Conservation (phyloP, 768 basidiomycete genomes). For the Russula foetens region DNA sequence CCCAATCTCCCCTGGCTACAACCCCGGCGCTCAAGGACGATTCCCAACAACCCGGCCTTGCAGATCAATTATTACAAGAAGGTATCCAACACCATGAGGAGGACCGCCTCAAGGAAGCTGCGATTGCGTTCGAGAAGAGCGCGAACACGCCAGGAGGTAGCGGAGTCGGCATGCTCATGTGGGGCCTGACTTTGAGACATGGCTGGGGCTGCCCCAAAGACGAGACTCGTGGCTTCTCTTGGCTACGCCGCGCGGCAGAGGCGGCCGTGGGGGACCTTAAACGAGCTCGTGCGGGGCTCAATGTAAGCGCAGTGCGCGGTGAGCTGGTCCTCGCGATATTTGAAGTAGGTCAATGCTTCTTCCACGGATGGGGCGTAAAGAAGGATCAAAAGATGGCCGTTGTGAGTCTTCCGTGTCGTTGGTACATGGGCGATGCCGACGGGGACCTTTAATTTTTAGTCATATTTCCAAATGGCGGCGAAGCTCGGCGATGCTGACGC, state of each 20-base stretch:
- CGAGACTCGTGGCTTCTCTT: slow-evolving; percentile 71
- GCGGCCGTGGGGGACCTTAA: slow-evolving; percentile 71
- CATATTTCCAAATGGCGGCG: slow-evolving; percentile 80
- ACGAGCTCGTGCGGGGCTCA: slow-evolving; percentile 44
- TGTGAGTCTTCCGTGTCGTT: slow-evolving; percentile 34
- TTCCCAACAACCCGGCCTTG: slow-evolving; percentile 27
- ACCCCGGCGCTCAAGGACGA: slow-evolving; percentile 11
- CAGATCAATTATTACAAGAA: slow-evolving; percentile 64
- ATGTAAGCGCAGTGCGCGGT: slow-evolving; percentile 47
- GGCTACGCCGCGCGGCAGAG: slow-evolving; percentile 79
- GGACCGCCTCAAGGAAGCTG: slow-evolving; percentile 60
- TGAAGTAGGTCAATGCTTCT: slow-evolving; percentile 89
- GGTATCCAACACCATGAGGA: slow-evolving; percentile 76
- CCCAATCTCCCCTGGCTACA: neutral
- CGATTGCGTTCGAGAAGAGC: slow-evolving; percentile 65
- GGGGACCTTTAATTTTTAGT: slow-evolving; percentile 33
- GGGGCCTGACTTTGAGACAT: slow-evolving; percentile 75
- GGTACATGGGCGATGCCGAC: neutral
- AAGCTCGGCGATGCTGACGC: slow-evolving; percentile 81
- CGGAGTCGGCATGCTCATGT: slow-evolving; percentile 89
- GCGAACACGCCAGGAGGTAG: slow-evolving; percentile 72
- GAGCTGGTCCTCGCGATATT: slow-evolving; percentile 86
- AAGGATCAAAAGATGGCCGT: slow-evolving; percentile 90
- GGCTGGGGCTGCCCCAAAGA: slow-evolving; percentile 85
- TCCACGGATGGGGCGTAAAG: slow-evolving; percentile 82